Conservation (phyloP, 164 flowering plant genomes). For the Vitis labrusca region DNA sequence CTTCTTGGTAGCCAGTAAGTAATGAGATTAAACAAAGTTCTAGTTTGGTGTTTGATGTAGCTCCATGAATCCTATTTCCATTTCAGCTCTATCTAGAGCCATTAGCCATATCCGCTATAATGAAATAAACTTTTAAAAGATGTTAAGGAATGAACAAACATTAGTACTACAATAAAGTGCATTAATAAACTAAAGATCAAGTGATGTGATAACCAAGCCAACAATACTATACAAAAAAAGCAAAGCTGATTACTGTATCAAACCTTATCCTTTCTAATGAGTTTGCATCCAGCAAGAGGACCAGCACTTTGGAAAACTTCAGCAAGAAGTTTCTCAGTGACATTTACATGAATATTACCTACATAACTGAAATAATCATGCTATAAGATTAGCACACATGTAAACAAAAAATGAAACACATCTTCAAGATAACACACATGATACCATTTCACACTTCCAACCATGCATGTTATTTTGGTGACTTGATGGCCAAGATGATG, state of each 20-base stretch:
- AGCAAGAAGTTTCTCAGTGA: not conserved
- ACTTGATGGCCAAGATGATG: not conserved
- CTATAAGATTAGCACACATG: not conserved
- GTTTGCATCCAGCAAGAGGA: not conserved
- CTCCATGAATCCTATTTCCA: too few species aligned
- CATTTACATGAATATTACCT: not conserved
- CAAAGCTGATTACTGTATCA: not conserved
- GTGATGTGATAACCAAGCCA: not conserved
- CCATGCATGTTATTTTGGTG: not conserved
- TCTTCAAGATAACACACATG: not conserved
- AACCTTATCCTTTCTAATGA: conserved; percentile 1
- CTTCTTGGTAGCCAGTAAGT: too few species aligned
- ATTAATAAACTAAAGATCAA: not conserved
- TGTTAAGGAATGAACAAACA: not conserved
- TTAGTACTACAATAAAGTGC: not conserved
- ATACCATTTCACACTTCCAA: not conserved
- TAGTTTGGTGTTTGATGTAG: too few species aligned
- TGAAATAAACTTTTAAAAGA: not conserved
- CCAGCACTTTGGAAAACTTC: conserved; percentile 3
- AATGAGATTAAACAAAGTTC: too few species aligned
- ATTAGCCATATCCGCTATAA: not conserved
- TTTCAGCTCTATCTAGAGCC: too few species aligned
- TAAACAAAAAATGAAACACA: not conserved
- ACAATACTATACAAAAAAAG: not conserved
- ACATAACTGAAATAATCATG: not conserved